Evolutionary conservation across 2,329 filamentous ascomycete species (phyloP).

Genomic region (Mycogone perniciosa): DNA sequence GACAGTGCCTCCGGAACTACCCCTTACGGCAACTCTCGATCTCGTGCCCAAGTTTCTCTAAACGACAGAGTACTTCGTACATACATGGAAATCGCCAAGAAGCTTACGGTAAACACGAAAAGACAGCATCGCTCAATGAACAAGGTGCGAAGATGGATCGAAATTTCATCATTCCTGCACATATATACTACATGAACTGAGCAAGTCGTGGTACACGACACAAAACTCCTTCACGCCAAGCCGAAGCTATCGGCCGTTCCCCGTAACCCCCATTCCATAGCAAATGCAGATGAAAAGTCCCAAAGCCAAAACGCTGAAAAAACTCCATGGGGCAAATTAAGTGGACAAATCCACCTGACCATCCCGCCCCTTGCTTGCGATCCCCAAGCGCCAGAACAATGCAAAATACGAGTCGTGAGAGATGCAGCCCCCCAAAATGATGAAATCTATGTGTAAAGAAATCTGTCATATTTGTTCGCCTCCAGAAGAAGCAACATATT

Average conservation of each 20-base stretch:
- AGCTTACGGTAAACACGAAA: too few species aligned
- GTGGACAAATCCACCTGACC: background rate
- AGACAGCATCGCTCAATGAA: too few species aligned
- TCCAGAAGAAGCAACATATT: background rate
- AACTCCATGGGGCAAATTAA: background rate
- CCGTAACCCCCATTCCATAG: background rate
- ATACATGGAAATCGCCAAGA: too few species aligned
- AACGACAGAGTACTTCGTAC: too few species aligned
- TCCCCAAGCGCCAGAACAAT: conserved; percentile 6
- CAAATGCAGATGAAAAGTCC: background rate
- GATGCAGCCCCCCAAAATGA: background rate
- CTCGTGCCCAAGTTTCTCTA: too few species aligned
- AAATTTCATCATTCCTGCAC: background rate
- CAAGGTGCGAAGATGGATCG: too few species aligned
- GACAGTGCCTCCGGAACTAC: too few species aligned
- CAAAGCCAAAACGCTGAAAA: background rate
- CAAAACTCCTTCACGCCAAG: background rate
- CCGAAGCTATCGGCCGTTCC: background rate
- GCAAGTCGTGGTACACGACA: background rate
- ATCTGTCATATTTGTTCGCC: too few species aligned
- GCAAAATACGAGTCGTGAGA: conserved; percentile 1
- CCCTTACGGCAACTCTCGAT: too few species aligned
- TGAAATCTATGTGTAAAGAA: background rate
- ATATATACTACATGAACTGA: background rate
- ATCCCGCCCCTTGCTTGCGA: background rate